Percentiles rank a stretch among this genome's conserved stretches.
phyloP scores from a whole-genome alignment of 495 filamentous ascomycete species.

The Aspergillus baeticus region DNA sequence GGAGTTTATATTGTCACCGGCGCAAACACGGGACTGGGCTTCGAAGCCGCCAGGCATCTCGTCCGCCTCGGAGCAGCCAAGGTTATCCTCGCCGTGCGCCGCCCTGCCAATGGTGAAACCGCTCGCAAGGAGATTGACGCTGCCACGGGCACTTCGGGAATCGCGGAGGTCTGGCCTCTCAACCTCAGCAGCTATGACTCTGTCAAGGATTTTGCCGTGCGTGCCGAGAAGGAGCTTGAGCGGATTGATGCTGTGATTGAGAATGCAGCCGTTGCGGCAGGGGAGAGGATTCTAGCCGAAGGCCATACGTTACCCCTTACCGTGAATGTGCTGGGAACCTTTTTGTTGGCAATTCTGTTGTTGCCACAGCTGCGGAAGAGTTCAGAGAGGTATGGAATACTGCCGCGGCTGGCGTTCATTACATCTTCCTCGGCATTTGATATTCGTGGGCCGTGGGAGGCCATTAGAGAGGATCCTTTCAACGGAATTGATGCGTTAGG shows the following conservation, averaged over 20 bases:
- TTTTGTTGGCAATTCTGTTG: constrained; percentile 9
- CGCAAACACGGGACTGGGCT: constrained; percentile 9
- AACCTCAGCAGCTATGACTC: constrained; percentile 6
- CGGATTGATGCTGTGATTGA: constrained; percentile 11
- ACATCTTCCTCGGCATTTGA: background rate
- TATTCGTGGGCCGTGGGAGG: background rate
- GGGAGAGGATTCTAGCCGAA: background rate
- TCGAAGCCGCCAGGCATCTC: constrained; percentile 9
- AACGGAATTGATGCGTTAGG: background rate
- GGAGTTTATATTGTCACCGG: constrained; percentile 11
- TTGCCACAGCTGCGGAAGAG: constrained; percentile 8
- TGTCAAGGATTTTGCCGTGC: constrained; percentile 2
- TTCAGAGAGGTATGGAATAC: background rate
- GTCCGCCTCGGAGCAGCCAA: constrained; percentile 13
- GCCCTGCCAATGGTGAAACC: background rate
- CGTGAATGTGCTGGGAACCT: constrained; percentile 10
- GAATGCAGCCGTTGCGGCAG: constrained; percentile 9
- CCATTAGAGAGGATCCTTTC: background rate
- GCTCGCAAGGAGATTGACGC: constrained; percentile 6
- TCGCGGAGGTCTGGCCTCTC: background rate
- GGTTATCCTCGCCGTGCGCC: constrained; percentile 12
- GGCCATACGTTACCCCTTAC: background rate
- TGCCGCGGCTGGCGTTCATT: constrained; percentile 7
- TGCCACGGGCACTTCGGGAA: background rate
- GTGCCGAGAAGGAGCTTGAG: background rate